Evolutionary conservation across 2,329 filamentous ascomycete genomes (phyloP).

Genomic region (Venturia oleaginea): DNA sequence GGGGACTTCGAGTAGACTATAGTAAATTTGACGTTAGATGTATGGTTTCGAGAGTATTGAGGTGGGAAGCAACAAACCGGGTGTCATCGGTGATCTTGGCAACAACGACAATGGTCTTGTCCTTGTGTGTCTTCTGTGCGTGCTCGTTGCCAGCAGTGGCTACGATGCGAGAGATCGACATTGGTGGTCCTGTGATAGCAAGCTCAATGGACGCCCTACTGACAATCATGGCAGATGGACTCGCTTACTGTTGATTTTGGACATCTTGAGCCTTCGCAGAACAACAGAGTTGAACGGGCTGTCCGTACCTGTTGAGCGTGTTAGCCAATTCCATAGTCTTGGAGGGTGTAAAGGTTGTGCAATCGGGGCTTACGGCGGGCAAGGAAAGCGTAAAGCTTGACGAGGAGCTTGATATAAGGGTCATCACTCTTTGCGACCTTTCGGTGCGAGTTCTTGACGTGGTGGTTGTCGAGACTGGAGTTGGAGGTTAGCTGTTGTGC

Average conservation of each 20-base stretch:
- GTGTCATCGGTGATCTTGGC: slow-evolving; percentile 97
- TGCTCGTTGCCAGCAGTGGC: slow-evolving; percentile 45
- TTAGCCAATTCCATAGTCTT: slow-evolving; percentile 3
- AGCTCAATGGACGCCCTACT: slow-evolving; percentile 14
- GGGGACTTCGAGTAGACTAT: slow-evolving; percentile 64
- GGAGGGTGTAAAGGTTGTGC: slow-evolving; percentile 42
- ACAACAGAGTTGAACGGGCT: slow-evolving; percentile 98
- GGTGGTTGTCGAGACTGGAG: slow-evolving; percentile 50
- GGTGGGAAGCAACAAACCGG: slow-evolving; percentile 39
- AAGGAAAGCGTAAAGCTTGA: slow-evolving; percentile 97
- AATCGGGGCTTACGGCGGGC: slow-evolving; percentile 43
- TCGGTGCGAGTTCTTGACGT: slow-evolving; percentile 64
- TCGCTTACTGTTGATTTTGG: slow-evolving; percentile 76
- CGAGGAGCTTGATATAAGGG: slow-evolving; percentile 92
- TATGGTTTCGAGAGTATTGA: no score
- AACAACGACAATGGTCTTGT: slow-evolving; percentile 85
- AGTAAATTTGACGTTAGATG: slow-evolving; percentile 9
- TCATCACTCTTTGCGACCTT: slow-evolving; percentile 97
- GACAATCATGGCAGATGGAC: slow-evolving; percentile 21
- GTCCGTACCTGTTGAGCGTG: slow-evolving; percentile 71
- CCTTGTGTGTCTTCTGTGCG: slow-evolving; percentile 48
- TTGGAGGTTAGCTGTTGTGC: background rate
- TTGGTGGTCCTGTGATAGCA: slow-evolving; percentile 48
- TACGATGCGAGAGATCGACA: slow-evolving; percentile 89
- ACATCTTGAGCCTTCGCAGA: slow-evolving; percentile 96